Conservation (phyloP, 148 eudicot species). For the Rhododendron molle region DNA sequence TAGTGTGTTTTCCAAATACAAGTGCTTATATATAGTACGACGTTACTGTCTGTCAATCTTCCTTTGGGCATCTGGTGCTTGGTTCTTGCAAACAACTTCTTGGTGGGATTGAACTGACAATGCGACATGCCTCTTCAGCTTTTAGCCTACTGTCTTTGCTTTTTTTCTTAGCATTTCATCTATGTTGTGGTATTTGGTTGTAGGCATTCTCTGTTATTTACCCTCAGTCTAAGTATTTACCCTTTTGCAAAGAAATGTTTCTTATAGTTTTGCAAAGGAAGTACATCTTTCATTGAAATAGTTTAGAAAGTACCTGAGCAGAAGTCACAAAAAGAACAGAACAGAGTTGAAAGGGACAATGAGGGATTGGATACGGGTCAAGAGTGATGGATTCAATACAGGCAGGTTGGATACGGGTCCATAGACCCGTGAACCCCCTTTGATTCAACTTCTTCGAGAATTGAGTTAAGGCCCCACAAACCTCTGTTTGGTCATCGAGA, state of each 20-base stretch:
- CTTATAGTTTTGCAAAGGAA: neutral
- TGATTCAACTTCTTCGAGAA: too few relatives aligned
- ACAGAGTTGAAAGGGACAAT: too few relatives aligned
- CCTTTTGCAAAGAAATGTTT: neutral
- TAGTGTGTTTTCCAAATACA: neutral
- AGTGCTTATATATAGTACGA: neutral
- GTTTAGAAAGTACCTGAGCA: too few relatives aligned
- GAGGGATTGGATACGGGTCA: too few relatives aligned
- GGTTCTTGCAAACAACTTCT: neutral
- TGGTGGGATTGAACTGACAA: neutral
- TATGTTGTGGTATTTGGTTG: neutral
- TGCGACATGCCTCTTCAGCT: neutral
- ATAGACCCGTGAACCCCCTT: too few relatives aligned
- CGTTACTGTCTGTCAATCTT: neutral
- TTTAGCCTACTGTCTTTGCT: neutral
- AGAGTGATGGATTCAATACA: too few relatives aligned
- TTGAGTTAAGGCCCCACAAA: too few relatives aligned
- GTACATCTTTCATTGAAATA: neutral
- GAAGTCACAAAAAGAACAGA: too few relatives aligned
- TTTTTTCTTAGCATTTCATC: neutral
- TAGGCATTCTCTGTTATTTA: neutral
- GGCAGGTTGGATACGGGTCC: too few relatives aligned
- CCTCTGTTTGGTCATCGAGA: too few relatives aligned
- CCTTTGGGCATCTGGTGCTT: neutral
- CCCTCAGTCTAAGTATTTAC: neutral